These are phyloP conservation scores for Symbiotaphrina buchneri DNA, from an alignment of 495 filamentous ascomycete genomes.

Conservation along the genomic window DNA sequence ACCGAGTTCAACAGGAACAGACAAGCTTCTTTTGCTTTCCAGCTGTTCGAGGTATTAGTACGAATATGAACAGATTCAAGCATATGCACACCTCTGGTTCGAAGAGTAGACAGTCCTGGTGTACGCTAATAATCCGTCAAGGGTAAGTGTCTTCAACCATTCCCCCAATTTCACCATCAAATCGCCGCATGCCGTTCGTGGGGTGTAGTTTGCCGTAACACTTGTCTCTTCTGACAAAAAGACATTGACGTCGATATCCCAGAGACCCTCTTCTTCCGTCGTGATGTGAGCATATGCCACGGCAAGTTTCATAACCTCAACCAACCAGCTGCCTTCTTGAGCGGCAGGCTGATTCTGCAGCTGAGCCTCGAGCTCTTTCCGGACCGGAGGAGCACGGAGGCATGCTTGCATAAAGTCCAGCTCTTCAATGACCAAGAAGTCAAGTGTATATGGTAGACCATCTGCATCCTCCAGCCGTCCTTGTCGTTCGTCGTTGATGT, in stretches of 20 bases:
- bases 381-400: constrained; percentile 62
- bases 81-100: constrained; percentile 30
- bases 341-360: constrained; percentile 30
- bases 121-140: constrained; percentile 52
- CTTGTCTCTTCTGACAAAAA: constrained; percentile 90
- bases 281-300: constrained; percentile 79
- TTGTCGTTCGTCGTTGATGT: constrained; percentile 66
- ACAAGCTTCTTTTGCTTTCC: constrained; percentile 52
- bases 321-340: constrained; percentile 42
- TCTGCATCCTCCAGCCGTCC: constrained; percentile 77
- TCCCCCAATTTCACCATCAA: constrained; percentile 82
- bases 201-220: constrained; percentile 90
- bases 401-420: constrained; percentile 82
- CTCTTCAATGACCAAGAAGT: constrained; percentile 80
- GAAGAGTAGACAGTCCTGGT: constrained; percentile 42
- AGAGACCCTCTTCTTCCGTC: constrained; percentile 76
- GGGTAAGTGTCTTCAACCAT: constrained; percentile 47
- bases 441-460: constrained; percentile 81
- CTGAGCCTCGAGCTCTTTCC: constrained; percentile 59
- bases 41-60: constrained; percentile 18
- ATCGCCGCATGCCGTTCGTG: constrained; percentile 76
- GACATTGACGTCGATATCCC: constrained; percentile 89
- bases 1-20: constrained; percentile 66
- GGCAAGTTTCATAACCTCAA: constrained; percentile 63
- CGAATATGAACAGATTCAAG: constrained; percentile 5